Conservation (phyloP, 75 land plant species). For the Ceratopteris richardii region DNA sequence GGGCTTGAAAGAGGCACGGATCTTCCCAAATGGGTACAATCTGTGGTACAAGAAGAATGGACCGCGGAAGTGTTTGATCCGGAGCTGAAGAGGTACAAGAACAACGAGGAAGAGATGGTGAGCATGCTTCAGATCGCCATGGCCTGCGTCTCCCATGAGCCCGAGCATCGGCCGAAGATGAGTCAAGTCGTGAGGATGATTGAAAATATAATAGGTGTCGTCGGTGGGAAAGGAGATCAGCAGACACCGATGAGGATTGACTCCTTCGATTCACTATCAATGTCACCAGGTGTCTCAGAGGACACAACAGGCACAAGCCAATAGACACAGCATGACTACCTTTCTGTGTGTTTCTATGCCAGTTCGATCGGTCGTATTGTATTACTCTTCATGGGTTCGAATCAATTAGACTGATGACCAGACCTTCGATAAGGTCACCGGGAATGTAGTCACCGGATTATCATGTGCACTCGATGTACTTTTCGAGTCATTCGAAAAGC, state of each 20-base stretch:
- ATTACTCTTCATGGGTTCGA: too few relatives aligned
- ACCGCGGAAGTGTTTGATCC: slow-evolving; percentile 72
- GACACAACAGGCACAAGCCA: slow-evolving; percentile 17
- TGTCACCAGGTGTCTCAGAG: slow-evolving; percentile 61
- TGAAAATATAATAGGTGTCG: slow-evolving; percentile 38
- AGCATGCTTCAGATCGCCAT: slow-evolving; percentile 62
- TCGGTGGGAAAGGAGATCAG: not conserved
- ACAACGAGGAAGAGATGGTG: slow-evolving; percentile 55
- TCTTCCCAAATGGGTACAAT: slow-evolving; percentile 62
- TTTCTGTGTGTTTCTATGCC: too few relatives aligned
- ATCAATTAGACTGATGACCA: too few relatives aligned
- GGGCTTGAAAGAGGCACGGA: slow-evolving; percentile 16
- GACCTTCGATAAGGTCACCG: too few relatives aligned
- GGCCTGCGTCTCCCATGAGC: slow-evolving; percentile 44
- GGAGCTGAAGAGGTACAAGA: slow-evolving; percentile 53
- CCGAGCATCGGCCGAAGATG: slow-evolving; percentile 72
- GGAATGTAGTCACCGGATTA: too few relatives aligned
- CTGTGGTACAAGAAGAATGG: slow-evolving; percentile 79
- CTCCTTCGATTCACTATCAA: slow-evolving; percentile 42
- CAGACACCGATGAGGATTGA: slow-evolving; percentile 33
- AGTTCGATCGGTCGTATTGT: too few relatives aligned
- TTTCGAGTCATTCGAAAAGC: too few relatives aligned
- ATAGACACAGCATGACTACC: too few relatives aligned
- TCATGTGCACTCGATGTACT: too few relatives aligned
- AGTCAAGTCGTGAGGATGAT: slow-evolving; percentile 55